These are phyloP conservation scores for Russula virescens DNA, from an alignment of 768 basidiomycete species.

Conservation along the genomic window DNA sequence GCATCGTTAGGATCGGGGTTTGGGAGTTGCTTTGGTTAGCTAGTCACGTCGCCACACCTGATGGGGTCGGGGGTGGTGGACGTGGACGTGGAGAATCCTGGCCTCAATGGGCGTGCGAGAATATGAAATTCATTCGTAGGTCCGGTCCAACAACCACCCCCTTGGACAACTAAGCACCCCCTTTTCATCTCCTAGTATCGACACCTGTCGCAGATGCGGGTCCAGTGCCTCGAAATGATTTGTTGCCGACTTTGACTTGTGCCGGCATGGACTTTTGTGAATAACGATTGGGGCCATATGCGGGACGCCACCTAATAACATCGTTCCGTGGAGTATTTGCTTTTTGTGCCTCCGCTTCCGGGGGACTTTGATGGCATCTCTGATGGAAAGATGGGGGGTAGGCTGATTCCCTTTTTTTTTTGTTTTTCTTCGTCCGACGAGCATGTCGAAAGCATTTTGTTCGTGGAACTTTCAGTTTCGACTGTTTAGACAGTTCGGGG, in stretches of 20 bases:
- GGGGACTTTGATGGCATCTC: not conserved
- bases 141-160: not conserved
- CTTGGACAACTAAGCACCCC: constrained; percentile 2
- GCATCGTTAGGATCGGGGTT: no score
- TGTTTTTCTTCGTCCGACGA: not conserved
- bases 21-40: no score
- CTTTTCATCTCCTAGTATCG: not conserved
- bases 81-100: no score
- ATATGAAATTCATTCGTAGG: not conserved
- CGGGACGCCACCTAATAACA: constrained; percentile 7
- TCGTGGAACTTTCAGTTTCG: not conserved
- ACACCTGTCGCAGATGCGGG: not conserved
- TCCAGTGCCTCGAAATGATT: not conserved
- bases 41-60: no score
- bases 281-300: not conserved
- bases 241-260: not conserved
- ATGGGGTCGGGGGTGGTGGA: no score
- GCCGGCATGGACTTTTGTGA: not conserved
- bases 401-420: not conserved
- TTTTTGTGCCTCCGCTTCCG: not conserved
- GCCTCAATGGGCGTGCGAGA: not conserved
- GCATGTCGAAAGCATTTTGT: not conserved
- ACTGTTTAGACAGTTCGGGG: not conserved
- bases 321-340: not conserved
- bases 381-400: not conserved